These are phyloP conservation scores for Dryas drummondii DNA, from an alignment of 306 rosid genomes.

Conservation along the genomic window DNA sequence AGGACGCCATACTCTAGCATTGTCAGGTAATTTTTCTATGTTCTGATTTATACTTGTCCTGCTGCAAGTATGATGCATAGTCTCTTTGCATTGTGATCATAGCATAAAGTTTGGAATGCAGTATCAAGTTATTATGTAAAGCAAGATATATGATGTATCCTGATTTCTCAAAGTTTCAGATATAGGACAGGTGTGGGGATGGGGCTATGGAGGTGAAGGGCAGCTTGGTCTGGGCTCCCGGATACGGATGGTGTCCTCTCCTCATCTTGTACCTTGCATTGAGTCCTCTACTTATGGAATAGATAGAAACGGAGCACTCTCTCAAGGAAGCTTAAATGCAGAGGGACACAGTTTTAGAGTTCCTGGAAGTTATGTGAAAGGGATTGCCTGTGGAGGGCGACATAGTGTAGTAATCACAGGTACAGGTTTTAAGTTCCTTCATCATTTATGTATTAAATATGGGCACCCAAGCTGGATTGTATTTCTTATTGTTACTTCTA, in stretches of 20 bases:
- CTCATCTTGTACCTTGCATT: conserved; percentile 82
- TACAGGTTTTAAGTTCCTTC: conserved; percentile 17
- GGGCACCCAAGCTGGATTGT: conserved; percentile 4
- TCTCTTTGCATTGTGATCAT: conserved; percentile 18
- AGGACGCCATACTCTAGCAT: conserved; percentile 85
- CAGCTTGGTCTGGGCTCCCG: conserved; percentile 96
- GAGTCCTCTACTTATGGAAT: conserved; percentile 60
- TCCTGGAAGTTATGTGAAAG: conserved; percentile 76
- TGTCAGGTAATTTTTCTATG: conserved; percentile 58
- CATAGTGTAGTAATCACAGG: conserved; percentile 96
- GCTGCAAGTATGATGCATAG: conserved; percentile 14
- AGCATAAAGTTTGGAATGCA: conserved; percentile 10
- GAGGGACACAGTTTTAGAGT: conserved; percentile 62
- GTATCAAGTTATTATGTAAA: conserved; percentile 19
- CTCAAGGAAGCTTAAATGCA: conserved; percentile 53
- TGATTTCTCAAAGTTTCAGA: conserved; percentile 60
- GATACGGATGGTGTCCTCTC: conserved; percentile 92
- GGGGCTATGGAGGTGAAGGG: conserved; percentile 99
- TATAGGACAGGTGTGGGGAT: conserved; percentile 97
- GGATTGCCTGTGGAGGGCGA: conserved; percentile 96
- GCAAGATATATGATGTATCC: conserved; percentile 26
- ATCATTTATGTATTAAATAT: not conserved
- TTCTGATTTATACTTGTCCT: conserved; percentile 14
- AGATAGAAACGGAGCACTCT: conserved; percentile 50
- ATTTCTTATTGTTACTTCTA: not conserved